These are phyloP conservation scores for Phialophora tarda DNA, from an alignment of 2,329 filamentous ascomycete species.

Conservation along the genomic window DNA sequence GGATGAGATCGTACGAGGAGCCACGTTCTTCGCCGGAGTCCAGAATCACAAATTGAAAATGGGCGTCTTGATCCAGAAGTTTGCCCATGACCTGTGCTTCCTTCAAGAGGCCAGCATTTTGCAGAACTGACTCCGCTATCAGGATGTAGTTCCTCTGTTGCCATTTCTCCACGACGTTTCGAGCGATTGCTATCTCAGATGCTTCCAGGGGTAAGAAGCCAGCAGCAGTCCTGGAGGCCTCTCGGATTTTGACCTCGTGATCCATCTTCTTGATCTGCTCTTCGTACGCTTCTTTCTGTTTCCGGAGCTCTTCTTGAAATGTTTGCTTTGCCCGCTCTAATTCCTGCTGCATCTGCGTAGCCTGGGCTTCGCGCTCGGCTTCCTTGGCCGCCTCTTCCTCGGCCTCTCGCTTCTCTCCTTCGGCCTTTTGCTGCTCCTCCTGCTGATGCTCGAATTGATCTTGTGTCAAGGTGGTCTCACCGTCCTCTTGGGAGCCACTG, in stretches of 20 bases:
- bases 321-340: conserved; percentile 79
- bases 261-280: conserved; percentile 79
- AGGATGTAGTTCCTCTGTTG: conserved; percentile 82
- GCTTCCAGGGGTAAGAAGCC: conserved; percentile 65
- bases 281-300: conserved; percentile 84
- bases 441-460: conserved; percentile 86
- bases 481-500: conserved; percentile 56
- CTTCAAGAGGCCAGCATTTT: conserved; percentile 85
- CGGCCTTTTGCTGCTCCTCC: conserved; percentile 80
- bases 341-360: conserved; percentile 76
- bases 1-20: conserved; percentile 94
- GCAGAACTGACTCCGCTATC: conserved; percentile 90
- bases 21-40: conserved; percentile 86
- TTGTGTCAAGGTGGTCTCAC: conserved; percentile 66
- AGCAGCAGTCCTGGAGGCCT: conserved; percentile 46
- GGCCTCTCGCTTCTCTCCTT: conserved; percentile 75
- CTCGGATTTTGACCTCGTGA: conserved; percentile 58
- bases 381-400: conserved; percentile 69
- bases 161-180: conserved; percentile 74
- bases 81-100: conserved; percentile 98
- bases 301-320: conserved; percentile 83
- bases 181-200: conserved; percentile 73
- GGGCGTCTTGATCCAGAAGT: conserved; percentile 87
- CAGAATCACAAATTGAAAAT: conserved; percentile 93
- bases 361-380: conserved; percentile 81